Percentiles rank a stretch among this genome's conserved stretches.
Conservation (phyloP, 768 basidiomycete genomes). For the Panaeolus papilionaceus region DNA sequence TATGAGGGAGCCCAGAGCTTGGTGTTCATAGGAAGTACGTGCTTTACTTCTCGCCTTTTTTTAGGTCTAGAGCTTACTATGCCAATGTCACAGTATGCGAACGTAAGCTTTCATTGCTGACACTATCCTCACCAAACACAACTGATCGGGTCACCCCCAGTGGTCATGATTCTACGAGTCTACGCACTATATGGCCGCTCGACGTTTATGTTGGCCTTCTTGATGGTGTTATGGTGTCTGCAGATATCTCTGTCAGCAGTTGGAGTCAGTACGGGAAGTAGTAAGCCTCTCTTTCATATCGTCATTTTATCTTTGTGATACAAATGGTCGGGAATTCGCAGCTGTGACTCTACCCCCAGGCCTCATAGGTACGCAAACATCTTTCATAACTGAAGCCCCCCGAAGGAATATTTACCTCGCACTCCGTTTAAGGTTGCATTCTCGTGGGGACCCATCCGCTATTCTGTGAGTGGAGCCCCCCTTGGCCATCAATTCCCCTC, state of each 20-base stretch:
- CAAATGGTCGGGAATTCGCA: background rate
- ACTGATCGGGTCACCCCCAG: slow-evolving; percentile 15
- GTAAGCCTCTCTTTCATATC: slow-evolving; percentile 20
- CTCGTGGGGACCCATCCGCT: slow-evolving; percentile 24
- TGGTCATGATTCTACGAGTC: slow-evolving; percentile 35
- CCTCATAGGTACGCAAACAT: slow-evolving; percentile 25
- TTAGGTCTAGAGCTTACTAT: no score
- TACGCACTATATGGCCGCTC: slow-evolving; percentile 33
- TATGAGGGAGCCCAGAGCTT: slow-evolving; percentile 32
- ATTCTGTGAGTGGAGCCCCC: slow-evolving; percentile 28
- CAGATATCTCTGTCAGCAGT: slow-evolving; percentile 30
- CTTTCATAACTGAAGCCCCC: background rate
- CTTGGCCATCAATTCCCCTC: background rate
- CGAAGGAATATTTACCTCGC: background rate
- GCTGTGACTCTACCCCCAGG: slow-evolving; percentile 30
- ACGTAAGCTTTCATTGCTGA: background rate
- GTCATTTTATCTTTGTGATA: background rate
- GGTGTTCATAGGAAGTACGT: slow-evolving; percentile 26
- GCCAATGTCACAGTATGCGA: background rate
- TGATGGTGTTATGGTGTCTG: slow-evolving; percentile 26
- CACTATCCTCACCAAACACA: background rate
- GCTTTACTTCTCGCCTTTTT: no score
- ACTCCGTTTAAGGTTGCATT: slow-evolving; percentile 29
- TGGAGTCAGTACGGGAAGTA: slow-evolving; percentile 27
- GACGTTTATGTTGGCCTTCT: slow-evolving; percentile 22